Evolutionary conservation across 768 basidiomycete species (phyloP).

Genomic region (Kwoniella shandongensis): DNA sequence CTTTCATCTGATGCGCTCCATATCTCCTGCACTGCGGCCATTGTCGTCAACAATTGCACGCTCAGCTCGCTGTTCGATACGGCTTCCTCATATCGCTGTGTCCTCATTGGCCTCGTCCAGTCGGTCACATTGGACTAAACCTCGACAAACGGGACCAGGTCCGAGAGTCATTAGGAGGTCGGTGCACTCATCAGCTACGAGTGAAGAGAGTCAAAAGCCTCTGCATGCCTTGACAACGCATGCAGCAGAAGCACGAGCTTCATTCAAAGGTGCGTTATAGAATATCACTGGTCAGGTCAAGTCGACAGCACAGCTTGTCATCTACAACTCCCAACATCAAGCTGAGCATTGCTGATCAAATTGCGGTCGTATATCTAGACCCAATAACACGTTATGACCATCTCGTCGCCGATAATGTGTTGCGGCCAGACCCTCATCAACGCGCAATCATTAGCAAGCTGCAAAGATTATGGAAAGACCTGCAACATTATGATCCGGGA

Average conservation of each 20-base stretch:
- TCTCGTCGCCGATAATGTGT: constrained; percentile 59
- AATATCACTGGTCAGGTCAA: too few relatives aligned
- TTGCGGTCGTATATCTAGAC: too few relatives aligned
- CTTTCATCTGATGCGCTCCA: too few relatives aligned
- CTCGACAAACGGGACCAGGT: too few relatives aligned
- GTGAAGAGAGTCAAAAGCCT: not conserved
- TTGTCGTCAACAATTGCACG: too few relatives aligned
- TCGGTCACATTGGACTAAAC: too few relatives aligned
- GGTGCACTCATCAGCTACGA: too few relatives aligned
- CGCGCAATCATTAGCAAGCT: constrained; percentile 77
- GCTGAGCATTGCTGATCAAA: too few relatives aligned
- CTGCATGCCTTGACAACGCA: constrained; percentile 10
- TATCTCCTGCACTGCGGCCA: too few relatives aligned
- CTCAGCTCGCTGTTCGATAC: not conserved
- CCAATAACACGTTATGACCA: constrained; percentile 56
- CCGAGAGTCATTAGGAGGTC: too few relatives aligned
- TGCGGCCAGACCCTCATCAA: constrained; percentile 80
- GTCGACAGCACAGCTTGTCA: too few relatives aligned
- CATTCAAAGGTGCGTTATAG: constrained; percentile 38
- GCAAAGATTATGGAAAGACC: constrained; percentile 71
- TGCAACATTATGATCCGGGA: constrained; percentile 71
- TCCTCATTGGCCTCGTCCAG: not conserved
- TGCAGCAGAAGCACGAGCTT: constrained; percentile 26
- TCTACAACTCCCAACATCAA: too few relatives aligned
- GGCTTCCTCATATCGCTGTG: not conserved